A percentile compares a stretch with the other conserved stretches of the same genome.
Conservation (phyloP, 306 rosid genomes). For the Betula pendula region DNA sequence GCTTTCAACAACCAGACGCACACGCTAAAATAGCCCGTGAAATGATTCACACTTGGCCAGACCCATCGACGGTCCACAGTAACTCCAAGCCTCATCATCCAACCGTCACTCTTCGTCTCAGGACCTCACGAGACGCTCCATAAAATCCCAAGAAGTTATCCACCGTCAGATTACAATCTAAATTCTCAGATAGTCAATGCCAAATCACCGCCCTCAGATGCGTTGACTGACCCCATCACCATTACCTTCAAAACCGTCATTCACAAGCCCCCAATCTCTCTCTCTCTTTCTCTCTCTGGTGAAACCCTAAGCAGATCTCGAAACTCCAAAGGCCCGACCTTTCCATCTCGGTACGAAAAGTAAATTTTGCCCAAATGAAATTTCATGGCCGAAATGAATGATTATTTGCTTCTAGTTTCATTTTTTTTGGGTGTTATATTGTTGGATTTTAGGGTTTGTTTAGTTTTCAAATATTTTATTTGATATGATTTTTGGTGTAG, state of each 20-base stretch:
- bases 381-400: not conserved
- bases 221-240: slow-evolving; percentile 26
- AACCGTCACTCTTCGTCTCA: no score
- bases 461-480: not conserved
- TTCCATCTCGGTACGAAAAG: slow-evolving; percentile 38
- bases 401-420: not conserved
- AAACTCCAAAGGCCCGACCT: slow-evolving; percentile 4
- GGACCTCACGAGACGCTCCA: not conserved
- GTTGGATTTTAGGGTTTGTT: not conserved
- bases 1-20: no score
- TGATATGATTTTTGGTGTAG: not conserved
- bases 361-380: not conserved
- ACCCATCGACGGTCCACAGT: no score
- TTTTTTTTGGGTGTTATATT: not conserved
- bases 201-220: slow-evolving; percentile 12
- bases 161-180: not conserved
- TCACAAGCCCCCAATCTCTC: slow-evolving; percentile 17
- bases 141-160: not conserved
- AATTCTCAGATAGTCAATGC: not conserved
- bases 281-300: slow-evolving; percentile 15
- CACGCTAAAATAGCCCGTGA: no score
- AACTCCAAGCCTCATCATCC: no score
- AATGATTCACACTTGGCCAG: no score
- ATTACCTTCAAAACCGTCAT: slow-evolving; percentile 19
- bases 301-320: slow-evolving; percentile 53